These are phyloP conservation scores for Fomes fomentarius DNA, from an alignment of 1,284 basidiomycete genomes.

Conservation along the genomic window DNA sequence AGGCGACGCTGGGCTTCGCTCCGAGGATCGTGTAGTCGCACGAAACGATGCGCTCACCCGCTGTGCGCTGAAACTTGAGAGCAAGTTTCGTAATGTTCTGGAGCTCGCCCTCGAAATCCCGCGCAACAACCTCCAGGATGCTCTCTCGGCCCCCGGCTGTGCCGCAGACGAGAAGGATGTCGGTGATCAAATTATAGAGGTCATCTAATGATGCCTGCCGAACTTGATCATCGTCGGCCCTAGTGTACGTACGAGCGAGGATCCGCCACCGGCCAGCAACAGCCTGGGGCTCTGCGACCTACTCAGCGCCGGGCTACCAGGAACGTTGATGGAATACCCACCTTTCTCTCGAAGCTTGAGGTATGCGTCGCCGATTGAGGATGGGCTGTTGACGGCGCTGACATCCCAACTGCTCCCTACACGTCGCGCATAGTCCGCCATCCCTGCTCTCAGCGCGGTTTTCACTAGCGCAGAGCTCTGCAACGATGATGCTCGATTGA, in stretches of 20 bases:
- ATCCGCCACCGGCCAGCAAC: conserved; percentile 58
- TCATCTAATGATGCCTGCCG: conserved; percentile 33
- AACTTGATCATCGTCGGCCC: too few species aligned
- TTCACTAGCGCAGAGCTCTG: conserved; percentile 53
- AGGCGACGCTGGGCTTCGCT: conserved; percentile 40
- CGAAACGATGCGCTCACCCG: conserved; percentile 55
- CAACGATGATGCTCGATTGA: conserved; percentile 37
- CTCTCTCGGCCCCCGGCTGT: conserved; percentile 40
- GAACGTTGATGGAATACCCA: conserved; percentile 30
- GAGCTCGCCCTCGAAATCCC: conserved; percentile 37
- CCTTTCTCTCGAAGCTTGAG: conserved; percentile 47
- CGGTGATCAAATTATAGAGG: conserved; percentile 43
- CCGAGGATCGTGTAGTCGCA: conserved; percentile 38
- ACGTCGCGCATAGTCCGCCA: conserved; percentile 46
- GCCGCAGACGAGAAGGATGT: conserved; percentile 50
- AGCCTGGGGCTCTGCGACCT: conserved; percentile 47
- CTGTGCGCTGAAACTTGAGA: conserved; percentile 47
- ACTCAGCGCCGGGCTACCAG: background rate
- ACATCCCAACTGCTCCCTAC: conserved; percentile 55
- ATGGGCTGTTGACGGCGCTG: conserved; percentile 42
- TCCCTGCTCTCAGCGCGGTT: conserved; percentile 51
- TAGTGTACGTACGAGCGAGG: conserved; percentile 48
- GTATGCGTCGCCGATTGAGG: conserved; percentile 48
- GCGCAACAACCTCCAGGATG: conserved; percentile 29
- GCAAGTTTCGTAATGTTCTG: conserved; percentile 44